Percentiles rank a stretch among this genome's conserved stretches.
phyloP scores from a whole-genome alignment of 2,329 filamentous ascomycete species.

The Malbranchea zuffiana region DNA sequence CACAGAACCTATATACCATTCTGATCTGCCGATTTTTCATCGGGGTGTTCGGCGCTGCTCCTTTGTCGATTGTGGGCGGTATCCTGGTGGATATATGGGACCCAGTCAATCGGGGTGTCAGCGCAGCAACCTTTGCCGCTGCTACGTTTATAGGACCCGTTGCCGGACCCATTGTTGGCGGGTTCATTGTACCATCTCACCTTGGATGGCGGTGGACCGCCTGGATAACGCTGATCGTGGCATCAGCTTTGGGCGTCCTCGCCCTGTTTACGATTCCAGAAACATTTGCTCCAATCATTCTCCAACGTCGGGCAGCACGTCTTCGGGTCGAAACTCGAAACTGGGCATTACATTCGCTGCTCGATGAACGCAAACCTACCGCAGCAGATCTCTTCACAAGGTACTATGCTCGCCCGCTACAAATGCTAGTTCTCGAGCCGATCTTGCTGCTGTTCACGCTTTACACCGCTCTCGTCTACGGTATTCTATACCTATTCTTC shows the following conservation, averaged over 20 bases:
- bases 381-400: constrained; percentile 31
- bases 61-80: constrained; percentile 43
- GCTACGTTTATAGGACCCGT: constrained; percentile 42
- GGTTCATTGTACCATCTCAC: constrained; percentile 39
- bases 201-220: constrained; percentile 49
- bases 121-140: constrained; percentile 35
- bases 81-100: constrained; percentile 41
- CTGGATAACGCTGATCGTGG: constrained; percentile 45
- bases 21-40: constrained; percentile 45
- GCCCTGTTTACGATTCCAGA: constrained; percentile 41
- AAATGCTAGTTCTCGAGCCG: constrained; percentile 40
- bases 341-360: constrained; percentile 36
- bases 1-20: constrained; percentile 44
- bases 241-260: constrained; percentile 32
- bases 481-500: constrained; percentile 26
- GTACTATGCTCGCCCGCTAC: constrained; percentile 36
- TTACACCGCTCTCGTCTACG: constrained; percentile 33
- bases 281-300: constrained; percentile 40
- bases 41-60: constrained; percentile 43
- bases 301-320: constrained; percentile 38
- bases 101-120: constrained; percentile 38
- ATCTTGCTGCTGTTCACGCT: constrained; percentile 40
- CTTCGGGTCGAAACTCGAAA: constrained; percentile 41
- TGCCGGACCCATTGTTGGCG: constrained; percentile 40
- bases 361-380: constrained; percentile 34